Percentiles rank a stretch among this genome's conserved stretches.
Conservation (phyloP, 352 stramenopile species). For the Pythium rishiriense region DNA sequence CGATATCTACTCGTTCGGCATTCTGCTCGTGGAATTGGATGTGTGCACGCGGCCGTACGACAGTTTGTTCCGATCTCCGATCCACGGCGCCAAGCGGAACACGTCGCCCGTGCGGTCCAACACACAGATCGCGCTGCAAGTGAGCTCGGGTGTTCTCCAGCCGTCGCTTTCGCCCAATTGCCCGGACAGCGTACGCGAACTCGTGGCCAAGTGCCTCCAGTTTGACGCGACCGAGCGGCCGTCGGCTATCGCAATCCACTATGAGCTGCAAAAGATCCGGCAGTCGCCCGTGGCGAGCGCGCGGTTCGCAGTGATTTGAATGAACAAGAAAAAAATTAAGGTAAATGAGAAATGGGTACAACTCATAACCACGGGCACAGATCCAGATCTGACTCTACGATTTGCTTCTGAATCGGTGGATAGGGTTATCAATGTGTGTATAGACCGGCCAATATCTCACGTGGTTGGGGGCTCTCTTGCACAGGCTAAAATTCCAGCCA, state of each 20-base stretch:
- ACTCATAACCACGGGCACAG: neutral
- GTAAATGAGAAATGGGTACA: too few species aligned
- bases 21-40: constrained; percentile 23
- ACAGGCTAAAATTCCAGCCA: too few species aligned
- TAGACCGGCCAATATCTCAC: neutral
- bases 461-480: neutral
- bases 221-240: constrained; percentile 24
- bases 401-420: too few species aligned
- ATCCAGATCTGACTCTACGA: neutral
- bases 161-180: constrained; percentile 18
- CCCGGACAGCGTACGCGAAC: constrained; percentile 14
- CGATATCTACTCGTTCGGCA: constrained; percentile 34
- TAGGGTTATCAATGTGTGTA: neutral
- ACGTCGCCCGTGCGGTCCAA: constrained; percentile 8
- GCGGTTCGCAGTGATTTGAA: neutral
- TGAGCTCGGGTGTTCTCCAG: constrained; percentile 18
- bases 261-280: constrained; percentile 20
- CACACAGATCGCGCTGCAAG: constrained; percentile 22
- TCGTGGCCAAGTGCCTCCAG: constrained; percentile 21
- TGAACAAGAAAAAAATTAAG: too few species aligned
- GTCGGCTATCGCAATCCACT: constrained; percentile 26
- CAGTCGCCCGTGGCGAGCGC: neutral
- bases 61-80: neutral
- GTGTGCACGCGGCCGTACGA: constrained; percentile 14
- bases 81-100: constrained; percentile 9